Percentiles rank a stretch among this genome's conserved stretches.
Evolutionary conservation across 1,284 basidiomycete genomes (phyloP).

Genomic region (Agaricales sp.): DNA sequence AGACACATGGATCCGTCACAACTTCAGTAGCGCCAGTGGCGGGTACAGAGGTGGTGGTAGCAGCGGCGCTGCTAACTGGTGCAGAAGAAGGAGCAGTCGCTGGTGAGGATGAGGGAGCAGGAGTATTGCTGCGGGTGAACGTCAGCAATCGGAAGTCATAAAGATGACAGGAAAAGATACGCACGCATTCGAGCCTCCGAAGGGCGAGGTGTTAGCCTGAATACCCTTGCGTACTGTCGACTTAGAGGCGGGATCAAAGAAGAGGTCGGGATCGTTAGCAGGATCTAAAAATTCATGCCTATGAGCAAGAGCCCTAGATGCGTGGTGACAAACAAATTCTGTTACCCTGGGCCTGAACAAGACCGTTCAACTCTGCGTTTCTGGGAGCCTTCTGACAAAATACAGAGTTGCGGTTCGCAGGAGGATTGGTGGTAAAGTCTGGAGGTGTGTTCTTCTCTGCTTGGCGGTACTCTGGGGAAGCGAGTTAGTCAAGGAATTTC

Average conservation of each 20-base stretch:
- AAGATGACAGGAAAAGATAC: no score
- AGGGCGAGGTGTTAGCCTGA: constrained; percentile 43
- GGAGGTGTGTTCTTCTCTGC: constrained; percentile 56
- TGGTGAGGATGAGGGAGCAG: constrained; percentile 17
- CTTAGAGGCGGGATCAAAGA: constrained; percentile 43
- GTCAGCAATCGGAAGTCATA: background rate
- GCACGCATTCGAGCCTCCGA: no score
- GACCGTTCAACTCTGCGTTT: constrained; percentile 33
- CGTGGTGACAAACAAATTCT: background rate
- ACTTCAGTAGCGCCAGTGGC: no score
- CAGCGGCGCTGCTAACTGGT: constrained; percentile 12
- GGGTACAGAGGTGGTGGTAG: background rate
- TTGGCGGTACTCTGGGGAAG: constrained; percentile 37
- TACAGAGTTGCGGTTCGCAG: constrained; percentile 36
- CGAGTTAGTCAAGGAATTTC: background rate
- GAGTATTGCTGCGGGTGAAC: constrained; percentile 17
- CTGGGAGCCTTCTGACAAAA: constrained; percentile 41
- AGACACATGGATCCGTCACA: no score
- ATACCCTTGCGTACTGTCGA: constrained; percentile 36
- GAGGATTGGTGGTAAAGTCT: constrained; percentile 46
- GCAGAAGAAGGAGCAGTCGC: constrained; percentile 12
- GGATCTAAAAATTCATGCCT: constrained; percentile 31
- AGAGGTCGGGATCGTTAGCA: constrained; percentile 35
- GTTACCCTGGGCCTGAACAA: constrained; percentile 33
- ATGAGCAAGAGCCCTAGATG: background rate